Evolutionary conservation across 2,329 filamentous ascomycete species (phyloP), one percentile per base, ranked within the genome.

Genomic region (Rutstroemia sp.): DNA sequence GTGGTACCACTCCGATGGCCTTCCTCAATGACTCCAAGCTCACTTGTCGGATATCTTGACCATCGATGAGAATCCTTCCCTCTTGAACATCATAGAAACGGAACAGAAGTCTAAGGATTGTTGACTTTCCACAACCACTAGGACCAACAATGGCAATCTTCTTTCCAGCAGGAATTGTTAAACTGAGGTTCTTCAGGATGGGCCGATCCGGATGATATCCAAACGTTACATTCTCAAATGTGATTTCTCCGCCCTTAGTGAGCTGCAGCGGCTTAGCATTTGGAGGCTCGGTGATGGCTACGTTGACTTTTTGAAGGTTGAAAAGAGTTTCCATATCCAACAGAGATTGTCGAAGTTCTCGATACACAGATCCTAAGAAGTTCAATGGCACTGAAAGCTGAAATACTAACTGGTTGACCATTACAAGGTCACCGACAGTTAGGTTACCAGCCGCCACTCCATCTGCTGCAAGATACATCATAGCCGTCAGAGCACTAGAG

Each of bases 271-370:
- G 78, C 67, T 86, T 84, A 0, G 92, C 90, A 65, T 88, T 76
- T 1, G 86, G 81, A 54, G 81, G 78, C 65, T 99, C 92, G 65
- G 83, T 85, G 68, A 99, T 88, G 39, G 81, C 83, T 12, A 96
- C 86, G 64, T 97, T 95, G 68, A 97, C 92, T 71, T 95, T 97
- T 72, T 99, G 94, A 34, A 99, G 78, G 70, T 89, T 96, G 78
- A 99, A 99, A 5, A 99, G 80, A 0, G 94, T 97, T 73, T 97
- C 94, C 94, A 99, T 99, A 70, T 99, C 95, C 37, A 99, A 78
- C 46, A 99, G 78, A 21, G 90, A 96, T 74, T 99, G 94, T 56
- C 94, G 82, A 54, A 99, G 80, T 73, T 99, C 94, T 64, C 94
- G 87, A 71, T 99, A 99, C 12, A 99, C 92, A 14, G 91, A 95